Evolutionary conservation across 208 protist species (phyloP).

Genomic region (Trichomonas tenax): DNA sequence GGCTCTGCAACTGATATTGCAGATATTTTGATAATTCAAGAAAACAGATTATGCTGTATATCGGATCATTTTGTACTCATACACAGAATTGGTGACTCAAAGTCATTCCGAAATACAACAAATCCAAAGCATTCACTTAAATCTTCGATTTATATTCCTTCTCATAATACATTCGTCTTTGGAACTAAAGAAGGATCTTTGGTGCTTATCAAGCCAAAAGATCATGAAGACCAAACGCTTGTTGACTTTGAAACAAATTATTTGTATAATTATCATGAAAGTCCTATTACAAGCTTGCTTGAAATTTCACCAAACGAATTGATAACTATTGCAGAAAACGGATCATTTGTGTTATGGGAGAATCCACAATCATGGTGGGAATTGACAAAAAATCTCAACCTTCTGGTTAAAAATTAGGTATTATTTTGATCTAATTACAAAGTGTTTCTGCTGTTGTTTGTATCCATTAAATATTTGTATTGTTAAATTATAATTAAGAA

Average conservation of each 20-base stretch:
- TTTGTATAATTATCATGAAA: not conserved
- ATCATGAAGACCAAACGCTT: not conserved
- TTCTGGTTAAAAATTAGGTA: no score
- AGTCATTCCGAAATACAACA: not conserved
- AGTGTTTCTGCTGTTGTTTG: no score
- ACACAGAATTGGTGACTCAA: not conserved
- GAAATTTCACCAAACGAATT: not conserved
- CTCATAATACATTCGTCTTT: not conserved
- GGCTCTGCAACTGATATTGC: not conserved
- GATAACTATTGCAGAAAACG: not conserved
- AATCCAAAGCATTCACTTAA: not conserved
- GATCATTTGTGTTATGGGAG: not conserved
- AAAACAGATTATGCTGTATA: not conserved
- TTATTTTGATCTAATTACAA: no score
- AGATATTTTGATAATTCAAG: not conserved
- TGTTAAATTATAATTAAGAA: no score
- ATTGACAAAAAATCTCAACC: not conserved
- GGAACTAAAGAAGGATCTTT: not conserved
- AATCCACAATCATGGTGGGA: not conserved
- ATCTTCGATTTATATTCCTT: not conserved
- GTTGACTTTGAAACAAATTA: not conserved
- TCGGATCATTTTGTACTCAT: not conserved
- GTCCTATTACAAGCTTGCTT: not conserved
- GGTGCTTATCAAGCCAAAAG: not conserved
- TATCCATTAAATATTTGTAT: no score